Base-by-base conservation (phyloP, 352 stramenopile genomes). In the Globisporangium paroecandrum region DNA sequence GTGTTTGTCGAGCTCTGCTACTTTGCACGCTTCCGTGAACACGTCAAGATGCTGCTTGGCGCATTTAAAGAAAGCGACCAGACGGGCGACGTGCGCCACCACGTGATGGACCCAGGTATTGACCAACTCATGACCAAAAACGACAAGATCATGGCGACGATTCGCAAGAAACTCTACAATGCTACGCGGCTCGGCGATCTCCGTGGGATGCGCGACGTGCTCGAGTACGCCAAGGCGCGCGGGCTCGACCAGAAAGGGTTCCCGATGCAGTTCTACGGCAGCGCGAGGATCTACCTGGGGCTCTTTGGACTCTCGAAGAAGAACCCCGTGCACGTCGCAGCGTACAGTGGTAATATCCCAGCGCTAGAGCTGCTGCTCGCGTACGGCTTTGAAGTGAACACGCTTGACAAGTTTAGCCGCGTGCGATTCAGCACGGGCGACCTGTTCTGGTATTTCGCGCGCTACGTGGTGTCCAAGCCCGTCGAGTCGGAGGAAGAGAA, bases 31-130 rank as follows among this genome's bases (percentile, higher is more conserved):
- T 91, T 89, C 66, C 85, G 85, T 3, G 87, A 94, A 41, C 87
- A 94, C 62, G 77, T 94, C 25, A 94, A 94, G 73, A 94, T 94
- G 87, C 70, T 89, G 38, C 70, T 94, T 0, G 87, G 87, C 8
- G 87, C 87, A 18, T 94, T 94, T 67, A 82, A 89, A 58, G 87
- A 94, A 51, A 85, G 85, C 36, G 87, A 94, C 57, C 82, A 93
- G 64, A 91, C 82, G 1, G 83, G 82, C 20, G 77, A 89, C 49
- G 81, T 94, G 10, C 84, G 87, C 29, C 81, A 83, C 34, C 84
- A 90, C 61, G 75, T 93, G 15, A 71, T 90, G 62, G 77, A 89
- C 41, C 66, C 73, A 0, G 75, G 77, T 3, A 64, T 86, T 20
- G 76, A 89, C 65, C 75, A 89, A 46, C 71, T 90, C 18, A 80